Evolutionary conservation across 2,329 filamentous ascomycete species (phyloP), one percentile per base, ranked within the genome.

Genomic region (Sclerotinia spermophila): DNA sequence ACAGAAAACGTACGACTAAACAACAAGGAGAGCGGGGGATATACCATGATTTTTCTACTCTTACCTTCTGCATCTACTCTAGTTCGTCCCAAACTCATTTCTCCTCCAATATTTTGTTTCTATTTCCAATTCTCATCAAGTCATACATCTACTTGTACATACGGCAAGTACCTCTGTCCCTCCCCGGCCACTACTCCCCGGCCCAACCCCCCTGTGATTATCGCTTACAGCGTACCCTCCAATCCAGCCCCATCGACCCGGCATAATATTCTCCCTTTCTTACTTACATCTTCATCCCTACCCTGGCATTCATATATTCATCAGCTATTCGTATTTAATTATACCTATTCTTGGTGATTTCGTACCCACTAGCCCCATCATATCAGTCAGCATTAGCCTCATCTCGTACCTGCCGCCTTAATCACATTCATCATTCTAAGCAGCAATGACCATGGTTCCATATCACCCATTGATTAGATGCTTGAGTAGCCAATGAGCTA

Each of bases 241-340:
- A 48, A 35, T 48, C 60, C 45, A 58, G 59, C 59, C 67, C 67
- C 45, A 48, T 55, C n/a, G 21, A 65, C 27, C 68, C 68, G 68
- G 68, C 45, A 55, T n/a, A 69, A 69, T 45, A 38, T 65, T 69
- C 59, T 45, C 44, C 68, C 68, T 69, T 69, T 69, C 59, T 69
- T 69, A 69, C 68, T 51, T 45, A 17, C 45, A 65, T 51, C 61
- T 51, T 21, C 1, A 35, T 44, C 33, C 55, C 55, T 68, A 68
- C 40, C 66, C 30, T 67, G 27, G n/a, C 40, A 44, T 48, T 24
- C 62, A 40, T 40, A 51, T 35, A 64, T 64, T 64, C 8, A 35
- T 38, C 21, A 51, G 13, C 30, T 38, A 51, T 51, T 51, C 61
- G 27, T 38, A 51, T 64, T 64, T 44, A 24, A 19, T 21, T 3